Evolutionary conservation across 2,329 filamentous ascomycete species (phyloP), one percentile per base, ranked within the genome.

Genomic region (Paraphoma sp.): DNA sequence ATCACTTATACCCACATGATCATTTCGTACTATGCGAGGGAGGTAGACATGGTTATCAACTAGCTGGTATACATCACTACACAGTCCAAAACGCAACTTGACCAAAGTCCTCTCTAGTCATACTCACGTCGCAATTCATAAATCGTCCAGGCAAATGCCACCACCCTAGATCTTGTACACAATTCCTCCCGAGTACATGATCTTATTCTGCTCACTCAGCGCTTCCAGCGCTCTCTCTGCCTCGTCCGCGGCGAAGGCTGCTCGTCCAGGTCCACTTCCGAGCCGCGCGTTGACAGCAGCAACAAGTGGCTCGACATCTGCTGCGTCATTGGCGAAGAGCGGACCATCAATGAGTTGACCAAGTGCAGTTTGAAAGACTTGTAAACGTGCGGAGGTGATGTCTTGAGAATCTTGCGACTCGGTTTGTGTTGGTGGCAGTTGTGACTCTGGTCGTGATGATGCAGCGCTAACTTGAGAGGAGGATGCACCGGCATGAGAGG

Each of bases 241-340:
- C 78, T 99, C 95, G 0, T 81, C 81, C 38, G 84, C 84, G 28
- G 82, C 84, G 78, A 97, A 99, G 12, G 78, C 75, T 41, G 80
- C 77, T 7, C 85, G 84, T 5, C 84, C 78, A n/a, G 78, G 73
- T 6, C 85, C 86, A 4, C 83, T 84, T 12, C 85, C 83, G 45
- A 97, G 68, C 66, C 87, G 86, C 4, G 80, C 80, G 74, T 99
- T 99, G 48, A 99, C 90, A 8, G 91, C 91, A 3, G 83, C 84
- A 16, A 97, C 83, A 31, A 99, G 83, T 28, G 86, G 86, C 60
- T 88, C 86, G 1, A 97, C 84, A 58, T 89, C 84, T 12, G 93
- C 92, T 16, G 89, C 87, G 69, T 98, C 95, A 59, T 96, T 91
- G 31, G 89, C 87, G 73, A 99, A 99, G n/a, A 99, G 77, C 11